phyloP scores from a whole-genome alignment of 2,329 filamentous ascomycete genomes.

The Cladorrhinum sp. region DNA sequence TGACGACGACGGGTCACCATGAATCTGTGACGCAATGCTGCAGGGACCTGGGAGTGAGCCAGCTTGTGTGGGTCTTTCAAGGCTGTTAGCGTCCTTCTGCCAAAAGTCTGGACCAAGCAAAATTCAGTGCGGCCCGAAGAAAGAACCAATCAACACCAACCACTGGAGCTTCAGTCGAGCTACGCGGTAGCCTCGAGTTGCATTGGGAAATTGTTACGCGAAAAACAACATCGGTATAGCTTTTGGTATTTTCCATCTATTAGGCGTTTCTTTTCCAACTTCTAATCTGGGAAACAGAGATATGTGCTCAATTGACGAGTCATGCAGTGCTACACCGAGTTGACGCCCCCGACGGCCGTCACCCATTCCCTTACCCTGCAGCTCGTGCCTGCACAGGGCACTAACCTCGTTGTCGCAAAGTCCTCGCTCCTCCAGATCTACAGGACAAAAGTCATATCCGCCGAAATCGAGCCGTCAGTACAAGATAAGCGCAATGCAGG shows the following conservation, averaged over 20 bases:
- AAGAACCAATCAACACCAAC: slow-evolving; percentile 4
- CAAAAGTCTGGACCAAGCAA: background rate
- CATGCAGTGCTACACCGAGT: slow-evolving; percentile 98
- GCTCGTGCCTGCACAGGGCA: slow-evolving; percentile 71
- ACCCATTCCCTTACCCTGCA: slow-evolving; percentile 79
- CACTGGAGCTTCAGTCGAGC: slow-evolving; percentile 1
- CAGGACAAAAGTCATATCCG: slow-evolving; percentile 63
- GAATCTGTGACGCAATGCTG: slow-evolving; percentile 27
- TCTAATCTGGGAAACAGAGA: slow-evolving; percentile 18
- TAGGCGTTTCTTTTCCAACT: background rate
- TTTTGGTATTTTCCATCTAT: background rate
- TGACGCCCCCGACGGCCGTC: slow-evolving; percentile 90
- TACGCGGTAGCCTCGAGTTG: slow-evolving; percentile 5
- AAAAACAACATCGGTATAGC: background rate
- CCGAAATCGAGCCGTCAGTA: slow-evolving; percentile 52
- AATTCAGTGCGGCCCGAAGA: background rate
- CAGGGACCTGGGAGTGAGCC: slow-evolving; percentile 7
- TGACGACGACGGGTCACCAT: background rate
- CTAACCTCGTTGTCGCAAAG: slow-evolving; percentile 87
- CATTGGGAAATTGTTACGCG: background rate
- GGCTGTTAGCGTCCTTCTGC: background rate
- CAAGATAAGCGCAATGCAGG: slow-evolving; percentile 39
- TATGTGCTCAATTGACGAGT: slow-evolving; percentile 28
- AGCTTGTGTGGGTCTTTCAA: slow-evolving; percentile 14
- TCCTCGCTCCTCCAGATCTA: slow-evolving; percentile 93